phyloP scores from a whole-genome alignment of 73 alveolate species.

The Stentor coeruleus region DNA sequence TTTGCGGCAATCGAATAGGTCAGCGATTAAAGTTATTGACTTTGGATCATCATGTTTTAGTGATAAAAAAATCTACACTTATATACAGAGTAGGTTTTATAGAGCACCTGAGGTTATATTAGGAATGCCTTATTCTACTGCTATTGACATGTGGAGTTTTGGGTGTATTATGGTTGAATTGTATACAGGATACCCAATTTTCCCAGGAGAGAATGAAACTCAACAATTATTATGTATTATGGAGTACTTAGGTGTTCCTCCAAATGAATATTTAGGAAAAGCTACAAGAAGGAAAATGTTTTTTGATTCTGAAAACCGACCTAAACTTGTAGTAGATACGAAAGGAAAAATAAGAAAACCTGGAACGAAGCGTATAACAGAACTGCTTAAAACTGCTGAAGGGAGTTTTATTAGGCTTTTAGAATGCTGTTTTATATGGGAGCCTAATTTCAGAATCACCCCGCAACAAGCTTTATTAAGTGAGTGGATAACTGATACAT shows the following conservation, averaged over 20 bases:
- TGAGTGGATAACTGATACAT: background rate
- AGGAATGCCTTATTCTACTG: constrained; percentile 52
- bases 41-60: constrained; percentile 78
- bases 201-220: constrained; percentile 35
- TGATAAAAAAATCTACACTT: constrained; percentile 62
- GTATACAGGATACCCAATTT: constrained; percentile 28
- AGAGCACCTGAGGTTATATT: constrained; percentile 74
- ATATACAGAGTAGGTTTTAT: constrained; percentile 41
- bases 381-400: background rate
- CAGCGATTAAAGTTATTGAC: constrained; percentile 80
- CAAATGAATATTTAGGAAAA: background rate
- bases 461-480: constrained; percentile 57
- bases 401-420: constrained; percentile 41
- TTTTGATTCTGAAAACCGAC: constrained; percentile 4
- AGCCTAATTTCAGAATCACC: constrained; percentile 67
- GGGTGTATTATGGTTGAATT: constrained; percentile 69
- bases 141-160: constrained; percentile 80
- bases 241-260: constrained; percentile 14
- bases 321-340: background rate
- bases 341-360: constrained; percentile 29
- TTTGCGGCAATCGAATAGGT: constrained; percentile 48
- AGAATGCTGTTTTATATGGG: constrained; percentile 71
- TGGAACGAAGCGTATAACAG: constrained; percentile 5
- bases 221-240: constrained; percentile 29
- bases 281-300: constrained; percentile 16